Percentiles rank a stretch among this genome's conserved stretches.
phyloP scores from a whole-genome alignment of 179 eudicot species.

The Pouteria campechiana region DNA sequence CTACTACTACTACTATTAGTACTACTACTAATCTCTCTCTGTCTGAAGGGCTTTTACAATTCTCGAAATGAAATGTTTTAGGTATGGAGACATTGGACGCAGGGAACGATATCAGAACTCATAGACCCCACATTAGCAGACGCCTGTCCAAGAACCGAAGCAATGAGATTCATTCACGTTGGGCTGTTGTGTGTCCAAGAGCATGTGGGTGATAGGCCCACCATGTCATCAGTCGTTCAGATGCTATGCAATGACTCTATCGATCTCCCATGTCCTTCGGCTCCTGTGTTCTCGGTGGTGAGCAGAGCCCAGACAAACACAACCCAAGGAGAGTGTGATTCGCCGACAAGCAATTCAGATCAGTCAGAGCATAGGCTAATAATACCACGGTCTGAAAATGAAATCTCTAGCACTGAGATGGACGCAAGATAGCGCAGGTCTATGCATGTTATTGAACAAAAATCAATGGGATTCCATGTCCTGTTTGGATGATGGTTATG shows the following conservation, averaged over 20 bases:
- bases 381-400: too few species aligned
- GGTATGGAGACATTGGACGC: conserved; percentile 37
- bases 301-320: background rate
- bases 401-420: too few species aligned
- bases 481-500: too few species aligned
- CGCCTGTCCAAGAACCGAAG: background rate
- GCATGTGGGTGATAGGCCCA: conserved; percentile 6
- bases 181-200: conserved; percentile 28
- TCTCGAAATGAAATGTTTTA: background rate
- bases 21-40: too few species aligned
- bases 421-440: too few species aligned
- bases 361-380: too few species aligned
- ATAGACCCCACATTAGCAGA: conserved; percentile 11
- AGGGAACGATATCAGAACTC: conserved; percentile 5
- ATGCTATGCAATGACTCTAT: conserved; percentile 19
- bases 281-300: conserved; percentile 20
- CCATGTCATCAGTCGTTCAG: conserved; percentile 15
- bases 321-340: too few species aligned
- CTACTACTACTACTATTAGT: background rate
- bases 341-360: too few species aligned
- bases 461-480: too few species aligned
- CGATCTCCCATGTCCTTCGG: conserved; percentile 12
- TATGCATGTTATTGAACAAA: too few species aligned
- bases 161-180: conserved; percentile 24
- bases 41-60: too few species aligned